Evolutionary conservation across 2,329 filamentous ascomycete genomes (phyloP), one percentile per base, ranked within the genome.

Genomic region (Stylonectria norvegica): DNA sequence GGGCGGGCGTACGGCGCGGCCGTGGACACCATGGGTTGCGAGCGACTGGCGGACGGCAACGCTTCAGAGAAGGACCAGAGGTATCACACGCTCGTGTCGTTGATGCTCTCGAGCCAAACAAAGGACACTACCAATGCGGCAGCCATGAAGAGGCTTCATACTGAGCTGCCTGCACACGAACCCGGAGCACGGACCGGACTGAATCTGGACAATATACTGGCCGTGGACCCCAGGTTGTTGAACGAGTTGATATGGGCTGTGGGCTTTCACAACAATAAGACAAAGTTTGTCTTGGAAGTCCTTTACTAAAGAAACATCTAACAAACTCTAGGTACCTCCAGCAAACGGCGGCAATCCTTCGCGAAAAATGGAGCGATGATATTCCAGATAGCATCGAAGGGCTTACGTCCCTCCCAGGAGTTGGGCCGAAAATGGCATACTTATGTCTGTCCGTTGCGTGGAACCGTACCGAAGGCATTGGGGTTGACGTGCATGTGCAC

Each of bases 11-110:
- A 77, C 70, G 65, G 85, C 76, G 93, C 93, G 1, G 86, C 91
- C 1, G 93, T 98, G 9, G 93, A 98, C 63, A 97, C 91, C 0
- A 96, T 97, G 90, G 93, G 93, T 9, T 98, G 93, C 65, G 89
- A 89, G 65, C 78, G 79, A 6, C 73, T 93, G 8, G 86, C 86
- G 3, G 68, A 74, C 34, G 61, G 67, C 12, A 63, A 55, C 2
- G 72, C 75, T 9, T 72, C 67, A 42, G 60, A 70, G 18, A 70
- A 67, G 42, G 76, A 79, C 58, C 81, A 81, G 60, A 78, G 90
- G 5, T 90, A 94, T 55, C 90, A 96, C 58, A 95, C 88, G 3
- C 77, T 96, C 20, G 75, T 95, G 27, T 80, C 89, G 11, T 72
- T 96, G 47, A 95, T 96, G 90, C 76, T 96, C 22, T 91, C 85